Evolutionary conservation across 2,329 filamentous ascomycete genomes (phyloP), one percentile per base, ranked within the genome.

Genomic region (Dichotomopilus funicola): DNA sequence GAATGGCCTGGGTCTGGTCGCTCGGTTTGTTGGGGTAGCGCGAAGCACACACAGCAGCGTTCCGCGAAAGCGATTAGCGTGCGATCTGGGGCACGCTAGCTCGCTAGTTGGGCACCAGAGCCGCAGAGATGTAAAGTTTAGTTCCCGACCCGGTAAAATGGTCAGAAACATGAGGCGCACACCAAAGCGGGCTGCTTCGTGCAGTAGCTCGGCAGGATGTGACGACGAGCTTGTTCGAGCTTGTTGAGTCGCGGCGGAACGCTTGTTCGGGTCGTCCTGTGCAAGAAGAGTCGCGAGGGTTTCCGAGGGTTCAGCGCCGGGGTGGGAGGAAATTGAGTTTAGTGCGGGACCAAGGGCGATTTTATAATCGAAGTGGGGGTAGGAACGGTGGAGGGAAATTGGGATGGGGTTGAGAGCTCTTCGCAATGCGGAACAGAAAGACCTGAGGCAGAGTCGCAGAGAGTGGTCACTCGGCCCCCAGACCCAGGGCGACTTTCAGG

Each of bases 271-370:
- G 9, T 35, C 49, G 19, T 27, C 27, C 38, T 40, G 38, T 12
- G 31, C 6, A 38, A 27, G n/a, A 33, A 48, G 40, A 46, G 40
- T 53, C 43, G 49, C 31, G 46, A 58, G 41, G 58, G 57, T 57
- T 63, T 52, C 19, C 19, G 19, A 27, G 19, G 19, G 19, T 27
- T 27, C 19, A 27, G 19, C 19, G 19, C 19, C 19, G 19, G 50
- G 47, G 40, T 54, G 58, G 60, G 60, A 53, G 60, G 61, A 61
- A 62, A 63, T 63, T 51, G 56, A 63, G 63, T 57, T 37, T 65
- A 65, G 62, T 62, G 62, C 59, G 59, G 60, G 59, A 55, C 56
- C 47, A 54, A 55, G 46, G 43, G 56, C 57, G 59, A 60, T 57
- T 65, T 65, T 65, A 65, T 65, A 65, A 53, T 49, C 38, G 52